A percentile compares a stretch with the other conserved stretches of the same genome.
These are phyloP conservation scores for Claviceps sp. DNA, from an alignment of 2,329 filamentous ascomycete genomes.

Conservation along the genomic window DNA sequence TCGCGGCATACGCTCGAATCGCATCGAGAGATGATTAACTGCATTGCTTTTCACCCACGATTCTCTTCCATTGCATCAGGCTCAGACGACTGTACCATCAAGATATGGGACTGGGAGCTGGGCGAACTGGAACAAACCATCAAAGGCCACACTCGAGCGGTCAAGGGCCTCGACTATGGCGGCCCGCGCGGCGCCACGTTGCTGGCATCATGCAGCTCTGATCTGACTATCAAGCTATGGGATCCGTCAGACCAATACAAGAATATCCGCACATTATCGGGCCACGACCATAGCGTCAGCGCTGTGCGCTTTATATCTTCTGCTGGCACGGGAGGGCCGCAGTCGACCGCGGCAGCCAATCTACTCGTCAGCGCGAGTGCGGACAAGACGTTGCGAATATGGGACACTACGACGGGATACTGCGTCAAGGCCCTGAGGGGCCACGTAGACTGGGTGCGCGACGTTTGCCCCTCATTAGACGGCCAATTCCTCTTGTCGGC, in stretches of 20 bases:
- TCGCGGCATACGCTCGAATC: conserved; percentile 73
- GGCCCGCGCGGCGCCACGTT: conserved; percentile 69
- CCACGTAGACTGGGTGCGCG: conserved; percentile 77
- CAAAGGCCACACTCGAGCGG: conserved; percentile 82
- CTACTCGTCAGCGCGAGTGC: conserved; percentile 72
- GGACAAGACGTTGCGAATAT: conserved; percentile 73
- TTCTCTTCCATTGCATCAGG: conserved; percentile 85
- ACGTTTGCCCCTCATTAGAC: conserved; percentile 71
- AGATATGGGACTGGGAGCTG: conserved; percentile 94
- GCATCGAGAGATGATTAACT: conserved; percentile 69
- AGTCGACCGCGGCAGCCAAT: conserved; percentile 61
- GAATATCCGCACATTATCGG: conserved; percentile 80
- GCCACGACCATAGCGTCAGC: conserved; percentile 83
- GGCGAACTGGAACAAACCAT: conserved; percentile 83
- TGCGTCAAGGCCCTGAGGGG: conserved; percentile 76
- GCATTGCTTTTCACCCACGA: conserved; percentile 82
- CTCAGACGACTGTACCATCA: conserved; percentile 86
- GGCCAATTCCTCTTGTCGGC: conserved; percentile 70
- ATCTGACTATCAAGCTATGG: conserved; percentile 91
- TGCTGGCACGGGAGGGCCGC: conserved; percentile 64
- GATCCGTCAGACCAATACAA: conserved; percentile 85
- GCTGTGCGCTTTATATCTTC: conserved; percentile 69
- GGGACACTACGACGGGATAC: conserved; percentile 85
- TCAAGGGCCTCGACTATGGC: conserved; percentile 81
- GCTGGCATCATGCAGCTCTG: conserved; percentile 51